Percentiles rank a stretch among this genome's conserved stretches.
phyloP scores from a whole-genome alignment of 2,329 filamentous ascomycete genomes.

The Nothomitra cinnamomea region DNA sequence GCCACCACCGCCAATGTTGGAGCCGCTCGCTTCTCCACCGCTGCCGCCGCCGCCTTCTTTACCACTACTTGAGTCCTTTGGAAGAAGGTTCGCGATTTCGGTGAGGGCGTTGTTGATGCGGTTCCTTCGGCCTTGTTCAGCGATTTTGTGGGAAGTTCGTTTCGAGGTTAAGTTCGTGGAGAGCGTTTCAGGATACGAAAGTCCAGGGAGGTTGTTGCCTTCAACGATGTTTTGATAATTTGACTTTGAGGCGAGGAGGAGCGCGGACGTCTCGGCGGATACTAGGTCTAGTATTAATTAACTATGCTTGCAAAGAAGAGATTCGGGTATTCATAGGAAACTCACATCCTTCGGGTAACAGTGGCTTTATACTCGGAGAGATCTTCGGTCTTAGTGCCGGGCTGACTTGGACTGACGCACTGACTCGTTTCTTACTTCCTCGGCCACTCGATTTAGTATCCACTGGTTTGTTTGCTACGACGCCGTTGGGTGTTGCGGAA shows the following conservation, averaged over 20 bases:
- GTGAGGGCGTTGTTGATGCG: constrained; percentile 87
- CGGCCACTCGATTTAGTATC: constrained; percentile 27
- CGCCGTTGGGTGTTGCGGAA: constrained; percentile 23
- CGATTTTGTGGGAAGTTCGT: constrained; percentile 92
- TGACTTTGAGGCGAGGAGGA: constrained; percentile 79
- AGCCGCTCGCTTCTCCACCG: constrained; percentile 16
- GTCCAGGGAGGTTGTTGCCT: constrained; percentile 75
- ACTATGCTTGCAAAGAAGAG: not conserved
- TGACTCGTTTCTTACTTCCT: constrained; percentile 52
- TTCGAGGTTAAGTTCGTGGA: constrained; percentile 93
- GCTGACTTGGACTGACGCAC: constrained; percentile 60
- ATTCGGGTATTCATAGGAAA: constrained; percentile 10
- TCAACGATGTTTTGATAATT: constrained; percentile 97
- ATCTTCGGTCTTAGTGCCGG: constrained; percentile 79
- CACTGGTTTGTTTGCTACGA: constrained; percentile 31
- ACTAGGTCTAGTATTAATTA: constrained; percentile 20
- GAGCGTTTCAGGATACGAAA: constrained; percentile 77
- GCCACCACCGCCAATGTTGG: constrained; percentile 31
- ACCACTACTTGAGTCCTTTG: constrained; percentile 22
- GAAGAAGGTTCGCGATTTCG: constrained; percentile 78
- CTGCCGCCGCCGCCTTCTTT: constrained; percentile 19
- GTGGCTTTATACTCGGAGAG: constrained; percentile 83
- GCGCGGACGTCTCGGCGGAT: constrained; percentile 42
- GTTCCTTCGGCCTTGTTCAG: constrained; percentile 87
- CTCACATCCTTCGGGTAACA: constrained; percentile 55